Base-by-base conservation (phyloP, 805 yeast genomes). In the Cyberlindnera amylophila region DNA sequence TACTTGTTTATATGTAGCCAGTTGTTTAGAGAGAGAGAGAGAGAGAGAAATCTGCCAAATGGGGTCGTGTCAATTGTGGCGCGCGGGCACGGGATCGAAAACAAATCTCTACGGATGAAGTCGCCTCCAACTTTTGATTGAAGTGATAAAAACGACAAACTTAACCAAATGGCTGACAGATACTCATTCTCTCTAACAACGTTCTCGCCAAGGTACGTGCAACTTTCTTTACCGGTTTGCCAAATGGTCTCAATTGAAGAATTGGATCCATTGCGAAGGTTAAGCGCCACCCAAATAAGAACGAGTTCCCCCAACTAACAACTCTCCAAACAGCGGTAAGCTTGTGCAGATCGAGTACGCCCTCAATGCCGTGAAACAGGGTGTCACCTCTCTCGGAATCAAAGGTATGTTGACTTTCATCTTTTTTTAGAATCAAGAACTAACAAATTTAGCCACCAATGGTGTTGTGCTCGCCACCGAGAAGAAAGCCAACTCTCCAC, bases 261-360 rank as follows among this genome's bases (percentile, higher is more conserved):
- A 27, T 8, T 27, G 8, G 24, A 9, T 9, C 24, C 24, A 21
- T 21, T 6, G 24, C 8, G 9, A 21, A 9, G 9, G 9, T 9
- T 21, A 21, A 21, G 24, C 24, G 24, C 24, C 32, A 39, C 29
- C 21, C 38, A 33, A 36, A 19, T n/a, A 21, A 16, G 23, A 39
- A 21, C 36, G n/a, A n/a, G n/a, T n/a, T n/a, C n/a, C n/a, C 7
- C 36, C 16, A 17, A 32, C 46, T 45, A 32, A 58, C 50, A 27
- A 19, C 13, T 16, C n/a, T n/a, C 26, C 32, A 31, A 3, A 27
- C 38, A 87, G 96, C 66, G 99, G 99, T 54, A 93, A 93, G 72
- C 78, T 93, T 53, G 96, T 90, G 38, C 99, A 93, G 70, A 93
- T 93, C 57, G 99, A 93, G 65, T 91, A 93, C 65, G 99, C 99